Base-by-base conservation (phyloP, 306 rosid species). In the Cicer yamashitae region DNA sequence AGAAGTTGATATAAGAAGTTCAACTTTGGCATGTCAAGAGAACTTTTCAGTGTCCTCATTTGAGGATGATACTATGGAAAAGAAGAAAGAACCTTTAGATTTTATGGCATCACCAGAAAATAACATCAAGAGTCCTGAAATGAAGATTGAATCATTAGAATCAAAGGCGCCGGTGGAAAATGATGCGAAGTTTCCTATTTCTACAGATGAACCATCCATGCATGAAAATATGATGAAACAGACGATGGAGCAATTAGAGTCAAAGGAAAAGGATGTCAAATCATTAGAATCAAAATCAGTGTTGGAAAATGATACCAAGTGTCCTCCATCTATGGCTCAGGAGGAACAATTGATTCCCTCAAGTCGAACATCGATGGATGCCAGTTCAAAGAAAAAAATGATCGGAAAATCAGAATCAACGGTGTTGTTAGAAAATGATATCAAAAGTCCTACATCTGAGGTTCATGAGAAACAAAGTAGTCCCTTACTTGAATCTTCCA, bases 121-220 rank as follows among this genome's bases (percentile, higher is more conserved):
- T 50, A 58, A 47, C 30, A 74, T 67, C 67, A 66, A 54, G 66
- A 75, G 67, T 57, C 79, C 43, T 44, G 30, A 38, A 11, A 7
- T 20, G 72, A 46, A 46, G 34, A 46, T 69, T 61, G 76, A 77
- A 77, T 59, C 85, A 62, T 84, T 76, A 77, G 88, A 61, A 70
- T 67, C 73, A 48, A 79, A 73, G 80, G 76, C 65, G 34, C 50
- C 41, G 17, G 44, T 80, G 15, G 85, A 77, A 66, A 68, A 77
- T 12, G 73, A 60, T 15, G 65, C 71, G 58, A 54, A 47, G 61
- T 69, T 64, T 61, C 77, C 75, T 30, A 59, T 60, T 18, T 71
- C 77, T 72, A 61, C 25, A 57, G 65, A 52, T 13, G 43, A 85
- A 84, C 77, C 76, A 68, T 50, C 82, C 45, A 20, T 12, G 7